Base-by-base conservation (phyloP, 371 early-diverging fungal genomes). In the Lichtheimia ornata region DNA sequence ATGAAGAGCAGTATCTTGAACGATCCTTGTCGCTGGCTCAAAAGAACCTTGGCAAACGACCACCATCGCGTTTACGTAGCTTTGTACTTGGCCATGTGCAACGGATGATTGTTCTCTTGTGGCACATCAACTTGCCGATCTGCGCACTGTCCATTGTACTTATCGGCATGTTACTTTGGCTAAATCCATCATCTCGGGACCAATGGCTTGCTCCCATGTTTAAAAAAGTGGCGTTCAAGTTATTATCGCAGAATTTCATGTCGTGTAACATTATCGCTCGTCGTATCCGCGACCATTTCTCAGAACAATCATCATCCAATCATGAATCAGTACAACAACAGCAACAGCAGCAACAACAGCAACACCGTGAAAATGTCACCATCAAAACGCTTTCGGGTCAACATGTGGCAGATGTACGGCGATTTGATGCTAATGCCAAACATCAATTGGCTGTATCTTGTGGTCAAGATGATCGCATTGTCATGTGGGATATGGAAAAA, bases 281-380 rank as follows among this genome's bases (percentile, higher is more conserved):
- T 4, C 45, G 43, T n/a, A 47, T 59, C 4, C 64, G 62, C 22
- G 64, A 59, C 17, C 35, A 56, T 58, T 52, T 53, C 15, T 69
- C 72, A 40, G 68, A 66, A 24, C 65, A 63, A 17, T 65, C 68
- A 17, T 69, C 68, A 7, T 55, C 68, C n/a, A 73, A 76, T 47
- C 50, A 61, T 4, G 76, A 73, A 14, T 73, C 76, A 6, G 70
- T 76, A n/a, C 70, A 73, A 22, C 56, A 66, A 2, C 76, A 76
- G 51, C 58, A 64, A 5, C 64, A 66, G 51, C 69, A 67, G 15
- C 62, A 58, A n/a, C 47, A 56, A 2, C 64, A 68, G 18, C 64
- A 61, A 15, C 59, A 60, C 18, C 56, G 56, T n/a, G 56, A 64
- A 17, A 56, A 72, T 17, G 67, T 78, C 12, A 40, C 59, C 2